Conservation (phyloP, 2,329 filamentous ascomycete species). For the Grosmannia penicillata region DNA sequence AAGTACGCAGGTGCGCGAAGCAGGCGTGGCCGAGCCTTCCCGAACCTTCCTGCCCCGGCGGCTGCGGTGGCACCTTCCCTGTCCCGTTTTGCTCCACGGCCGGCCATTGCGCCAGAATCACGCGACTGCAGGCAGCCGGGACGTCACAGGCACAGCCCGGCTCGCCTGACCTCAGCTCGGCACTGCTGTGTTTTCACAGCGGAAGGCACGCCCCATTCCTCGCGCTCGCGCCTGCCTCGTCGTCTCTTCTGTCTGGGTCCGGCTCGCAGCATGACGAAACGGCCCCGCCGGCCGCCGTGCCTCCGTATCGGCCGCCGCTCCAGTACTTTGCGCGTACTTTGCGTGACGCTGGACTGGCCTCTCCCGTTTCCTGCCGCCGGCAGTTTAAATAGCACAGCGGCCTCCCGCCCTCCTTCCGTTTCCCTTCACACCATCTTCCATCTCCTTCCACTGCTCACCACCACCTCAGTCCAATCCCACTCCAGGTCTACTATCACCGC, state of each 20-base stretch:
- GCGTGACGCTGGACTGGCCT: no score
- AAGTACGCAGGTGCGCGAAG: no score
- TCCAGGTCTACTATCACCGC: no score
- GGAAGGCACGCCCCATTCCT: background rate
- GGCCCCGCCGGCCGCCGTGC: background rate
- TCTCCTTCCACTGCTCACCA: no score
- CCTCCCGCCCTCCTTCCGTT: no score
- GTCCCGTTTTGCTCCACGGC: background rate
- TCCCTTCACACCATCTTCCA: no score
- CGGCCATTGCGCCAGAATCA: constrained; percentile 3
- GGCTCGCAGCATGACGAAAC: background rate
- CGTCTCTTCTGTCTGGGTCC: background rate
- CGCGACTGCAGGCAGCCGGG: constrained; percentile 1
- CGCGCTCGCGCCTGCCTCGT: background rate
- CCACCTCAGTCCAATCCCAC: no score
- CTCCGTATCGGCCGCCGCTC: no score
- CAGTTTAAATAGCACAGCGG: no score
- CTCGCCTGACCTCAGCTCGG: constrained; percentile 3
- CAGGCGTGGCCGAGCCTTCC: no score
- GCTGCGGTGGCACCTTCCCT: background rate
- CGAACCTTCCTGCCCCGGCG: background rate
- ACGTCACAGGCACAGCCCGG: background rate
- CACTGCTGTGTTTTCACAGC: background rate
- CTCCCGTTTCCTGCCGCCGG: no score
- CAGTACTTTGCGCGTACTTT: no score